A percentile compares a stretch with the other conserved stretches of the same genome.
Evolutionary conservation across 2,329 filamentous ascomycete species (phyloP).

Genomic region (Ophiostoma perfectum): DNA sequence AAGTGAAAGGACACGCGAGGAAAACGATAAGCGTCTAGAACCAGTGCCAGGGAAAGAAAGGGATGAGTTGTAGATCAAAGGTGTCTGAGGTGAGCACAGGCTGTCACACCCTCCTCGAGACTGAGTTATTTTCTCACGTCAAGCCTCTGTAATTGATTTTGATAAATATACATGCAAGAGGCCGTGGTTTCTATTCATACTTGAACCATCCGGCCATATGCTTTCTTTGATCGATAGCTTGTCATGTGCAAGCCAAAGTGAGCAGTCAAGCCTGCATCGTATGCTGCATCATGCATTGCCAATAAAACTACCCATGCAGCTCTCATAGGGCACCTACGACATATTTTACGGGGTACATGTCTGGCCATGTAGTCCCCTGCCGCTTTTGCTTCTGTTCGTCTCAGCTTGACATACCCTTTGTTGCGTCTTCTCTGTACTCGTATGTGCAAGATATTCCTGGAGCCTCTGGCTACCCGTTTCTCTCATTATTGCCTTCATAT

Average conservation of each 20-base stretch:
- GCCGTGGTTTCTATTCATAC: too few species aligned
- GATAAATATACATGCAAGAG: background rate
- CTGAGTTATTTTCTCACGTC: background rate
- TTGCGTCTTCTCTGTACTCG: background rate
- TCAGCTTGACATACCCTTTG: background rate
- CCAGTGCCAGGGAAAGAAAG: background rate
- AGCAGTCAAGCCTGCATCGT: background rate
- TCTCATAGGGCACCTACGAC: background rate
- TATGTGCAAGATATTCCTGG: background rate
- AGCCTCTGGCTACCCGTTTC: background rate
- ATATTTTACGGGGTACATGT: background rate
- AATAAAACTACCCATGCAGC: constrained; percentile 7
- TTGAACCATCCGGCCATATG: too few species aligned
- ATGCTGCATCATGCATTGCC: constrained; percentile 3
- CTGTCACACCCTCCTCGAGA: background rate
- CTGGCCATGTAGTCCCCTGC: background rate
- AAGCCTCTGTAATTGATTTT: background rate
- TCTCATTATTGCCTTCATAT: background rate
- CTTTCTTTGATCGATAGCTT: too few species aligned
- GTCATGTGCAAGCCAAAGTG: too few species aligned
- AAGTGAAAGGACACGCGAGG: background rate
- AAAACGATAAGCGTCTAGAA: background rate
- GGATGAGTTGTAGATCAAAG: background rate
- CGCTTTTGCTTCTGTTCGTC: background rate
- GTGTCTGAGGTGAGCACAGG: background rate